Conservation (phyloP, 2,329 filamentous ascomycete species). For the Fusarium tuaranense region DNA sequence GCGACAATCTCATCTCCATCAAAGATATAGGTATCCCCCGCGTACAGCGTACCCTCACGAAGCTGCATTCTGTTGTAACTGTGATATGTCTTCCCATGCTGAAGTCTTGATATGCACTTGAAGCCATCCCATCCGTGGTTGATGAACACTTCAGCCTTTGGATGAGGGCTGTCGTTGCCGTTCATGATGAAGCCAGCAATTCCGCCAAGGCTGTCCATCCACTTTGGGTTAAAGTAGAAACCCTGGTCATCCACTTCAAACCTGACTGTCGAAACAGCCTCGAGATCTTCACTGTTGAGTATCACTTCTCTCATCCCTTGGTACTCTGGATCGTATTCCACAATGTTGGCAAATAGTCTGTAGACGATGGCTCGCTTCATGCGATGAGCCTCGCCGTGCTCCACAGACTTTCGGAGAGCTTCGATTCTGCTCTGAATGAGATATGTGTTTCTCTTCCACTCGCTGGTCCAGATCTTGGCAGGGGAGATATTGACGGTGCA, state of each 20-base stretch:
- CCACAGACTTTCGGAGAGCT: constrained; percentile 54
- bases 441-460: constrained; percentile 52
- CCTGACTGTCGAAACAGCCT: constrained; percentile 58
- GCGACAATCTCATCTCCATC: constrained; percentile 64
- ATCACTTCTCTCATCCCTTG: constrained; percentile 70
- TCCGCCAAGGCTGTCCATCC: constrained; percentile 70
- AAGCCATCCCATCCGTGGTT: constrained; percentile 70
- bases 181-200: constrained; percentile 73
- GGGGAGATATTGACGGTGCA: constrained; percentile 14
- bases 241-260: constrained; percentile 58
- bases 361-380: constrained; percentile 58
- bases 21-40: constrained; percentile 67
- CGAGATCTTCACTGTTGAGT: constrained; percentile 48
- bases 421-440: constrained; percentile 74
- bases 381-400: constrained; percentile 34
- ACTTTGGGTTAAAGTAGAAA: constrained; percentile 68
- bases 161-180: constrained; percentile 58
- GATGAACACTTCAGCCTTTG: constrained; percentile 69
- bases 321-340: constrained; percentile 67
- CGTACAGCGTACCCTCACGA: constrained; percentile 52
- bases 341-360: constrained; percentile 70
- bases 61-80: constrained; percentile 70
- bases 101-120: constrained; percentile 52
- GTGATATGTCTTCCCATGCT: constrained; percentile 59
- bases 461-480: constrained; percentile 13